A percentile compares a stretch with the other conserved stretches of the same genome.
Conservation (phyloP, 495 filamentous ascomycete species). For the Xylaria longipes region DNA sequence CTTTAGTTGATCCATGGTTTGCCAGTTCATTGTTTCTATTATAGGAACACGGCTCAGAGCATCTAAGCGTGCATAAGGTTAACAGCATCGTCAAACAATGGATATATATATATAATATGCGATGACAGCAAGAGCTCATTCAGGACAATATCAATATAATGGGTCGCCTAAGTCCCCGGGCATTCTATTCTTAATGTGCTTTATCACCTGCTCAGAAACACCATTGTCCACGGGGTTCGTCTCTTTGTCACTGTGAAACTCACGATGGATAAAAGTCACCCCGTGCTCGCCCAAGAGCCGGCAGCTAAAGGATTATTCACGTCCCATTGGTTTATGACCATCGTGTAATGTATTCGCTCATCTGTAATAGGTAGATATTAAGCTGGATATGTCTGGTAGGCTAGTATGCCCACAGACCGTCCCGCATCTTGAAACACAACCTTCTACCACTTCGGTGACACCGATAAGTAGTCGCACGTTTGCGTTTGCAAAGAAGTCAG, state of each 20-base stretch:
- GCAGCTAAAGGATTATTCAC: neutral
- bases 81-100: neutral
- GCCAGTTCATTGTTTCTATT: slow-evolving; percentile 15
- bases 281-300: neutral
- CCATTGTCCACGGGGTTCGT: neutral
- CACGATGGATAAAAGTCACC: neutral
- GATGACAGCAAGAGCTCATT: neutral
- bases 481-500: neutral
- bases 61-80: neutral
- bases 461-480: neutral
- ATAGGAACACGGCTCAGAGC: neutral
- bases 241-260: neutral
- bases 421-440: neutral
- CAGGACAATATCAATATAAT: neutral
- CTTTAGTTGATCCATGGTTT: neutral
- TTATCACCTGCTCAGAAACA: neutral
- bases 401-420: neutral
- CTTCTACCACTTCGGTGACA: neutral
- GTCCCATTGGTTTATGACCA: neutral
- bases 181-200: too few relatives aligned
- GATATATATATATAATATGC: neutral
- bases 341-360: neutral
- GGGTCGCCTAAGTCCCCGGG: neutral
- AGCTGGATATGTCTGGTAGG: neutral
- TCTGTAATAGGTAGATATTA: too few relatives aligned